Percentiles rank a stretch among this genome's conserved stretches.
Conservation (phyloP, 2,329 filamentous ascomycete species). For the Colletotrichum sp. region DNA sequence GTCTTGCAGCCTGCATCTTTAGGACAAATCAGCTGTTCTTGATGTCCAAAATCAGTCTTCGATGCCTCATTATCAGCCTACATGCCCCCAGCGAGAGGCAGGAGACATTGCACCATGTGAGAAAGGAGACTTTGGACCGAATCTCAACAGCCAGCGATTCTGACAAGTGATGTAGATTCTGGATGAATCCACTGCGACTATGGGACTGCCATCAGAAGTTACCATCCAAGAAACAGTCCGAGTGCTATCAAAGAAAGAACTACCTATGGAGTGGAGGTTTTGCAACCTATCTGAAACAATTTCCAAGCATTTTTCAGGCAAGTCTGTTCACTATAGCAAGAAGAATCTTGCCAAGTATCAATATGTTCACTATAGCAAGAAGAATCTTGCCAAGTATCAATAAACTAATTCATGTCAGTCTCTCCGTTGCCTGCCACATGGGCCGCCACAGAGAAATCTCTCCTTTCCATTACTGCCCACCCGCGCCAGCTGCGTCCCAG, state of each 20-base stretch:
- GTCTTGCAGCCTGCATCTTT: background rate
- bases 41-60: background rate
- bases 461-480: background rate
- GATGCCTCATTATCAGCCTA: background rate
- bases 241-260: background rate
- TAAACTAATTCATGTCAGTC: background rate
- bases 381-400: background rate
- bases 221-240: background rate
- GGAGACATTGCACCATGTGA: background rate
- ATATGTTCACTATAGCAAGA: background rate
- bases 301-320: background rate
- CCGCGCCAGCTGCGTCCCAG: background rate
- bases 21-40: background rate
- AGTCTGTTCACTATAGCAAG: background rate
- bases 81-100: background rate
- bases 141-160: background rate
- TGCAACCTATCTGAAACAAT: background rate
- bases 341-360: background rate
- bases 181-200: background rate
- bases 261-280: background rate
- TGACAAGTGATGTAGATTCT: background rate
- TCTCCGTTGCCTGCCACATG: background rate
- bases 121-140: accelerated
- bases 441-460: background rate
- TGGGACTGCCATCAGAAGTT: background rate